Evolutionary conservation across 1,284 basidiomycete species (phyloP), one percentile per base, ranked within the genome.

Genomic region (Nidula niveotomentosa): DNA sequence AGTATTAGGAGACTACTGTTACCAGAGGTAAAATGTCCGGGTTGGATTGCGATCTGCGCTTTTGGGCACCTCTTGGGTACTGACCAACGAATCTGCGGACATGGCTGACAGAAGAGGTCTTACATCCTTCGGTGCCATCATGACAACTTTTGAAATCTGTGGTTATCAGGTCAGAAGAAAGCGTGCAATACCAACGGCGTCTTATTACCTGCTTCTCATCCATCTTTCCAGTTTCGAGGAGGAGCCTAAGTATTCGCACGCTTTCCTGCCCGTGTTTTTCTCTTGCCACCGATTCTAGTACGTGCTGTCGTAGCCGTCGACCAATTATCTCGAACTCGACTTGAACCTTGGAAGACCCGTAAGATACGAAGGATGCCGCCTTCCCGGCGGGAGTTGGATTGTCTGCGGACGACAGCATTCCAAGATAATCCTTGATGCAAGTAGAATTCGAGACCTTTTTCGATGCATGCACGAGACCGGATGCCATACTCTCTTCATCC

Each of bases 91-190:
- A 63, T 94, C 87, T 8, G 86, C 80, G 7, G 92, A 86, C 53
- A 99, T 81, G 1, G 87, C 83, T 8, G 91, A 83, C 53, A 98
- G 79, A 43, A 94, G 73, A 41, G 90, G 87, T 49, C 96, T 86
- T 49, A 93, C 90, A 62, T 96, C 91, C 66, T 93, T 93, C 37
- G 90, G 82, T 0, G 93, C 84, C 76, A 98, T 89, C 86, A 99
- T 93, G 4, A 94, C 93, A 48, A 91, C 79, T 72, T 97, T 96
- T 18, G 94, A 91, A 44, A 99, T 90, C 93, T 96, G 61, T n/a
- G 47, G 13, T 44, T 15, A 36, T 49, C 23, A n/a, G 44, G 6
- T 41, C 13, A 55, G 48, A 37, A 37, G 45, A 9, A 18, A 51
- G 23, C 23, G 23, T 23, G 23, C 23, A 23, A 23, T 23, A 23